phyloP scores from a whole-genome alignment of 441 rosid genomes.

The Populus hybrid region DNA sequence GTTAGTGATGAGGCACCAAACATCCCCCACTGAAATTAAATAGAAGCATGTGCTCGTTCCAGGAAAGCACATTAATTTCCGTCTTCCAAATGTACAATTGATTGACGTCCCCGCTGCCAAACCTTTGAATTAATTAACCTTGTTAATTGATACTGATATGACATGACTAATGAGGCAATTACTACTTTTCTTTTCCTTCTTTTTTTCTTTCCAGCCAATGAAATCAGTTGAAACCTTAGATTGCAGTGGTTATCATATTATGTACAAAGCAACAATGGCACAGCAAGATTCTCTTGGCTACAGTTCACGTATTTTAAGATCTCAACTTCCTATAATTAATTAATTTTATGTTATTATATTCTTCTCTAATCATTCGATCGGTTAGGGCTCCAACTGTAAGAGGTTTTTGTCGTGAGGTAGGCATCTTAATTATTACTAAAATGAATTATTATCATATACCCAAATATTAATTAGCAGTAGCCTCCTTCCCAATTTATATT shows the following conservation, averaged over 20 bases:
- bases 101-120: not conserved
- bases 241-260: not conserved
- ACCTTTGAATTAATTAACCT: not conserved
- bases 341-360: not conserved
- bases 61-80: not conserved
- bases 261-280: not conserved
- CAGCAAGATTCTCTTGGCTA: not conserved
- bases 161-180: not conserved
- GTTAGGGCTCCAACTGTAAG: not conserved
- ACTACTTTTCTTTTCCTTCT: no score
- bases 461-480: not conserved
- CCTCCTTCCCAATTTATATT: not conserved
- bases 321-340: not conserved
- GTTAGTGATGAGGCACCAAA: not conserved
- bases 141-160: not conserved
- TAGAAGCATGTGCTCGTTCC: slow-evolving; percentile 3
- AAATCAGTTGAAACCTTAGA: not conserved
- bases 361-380: not conserved
- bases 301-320: not conserved
- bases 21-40: not conserved
- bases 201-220: not conserved
- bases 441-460: not conserved
- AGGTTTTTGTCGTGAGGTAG: not conserved
- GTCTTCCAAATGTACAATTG: not conserved
- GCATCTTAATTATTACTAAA: not conserved